Conservation (phyloP, 164 flowering plant species). For the Dillenia turbinata region DNA sequence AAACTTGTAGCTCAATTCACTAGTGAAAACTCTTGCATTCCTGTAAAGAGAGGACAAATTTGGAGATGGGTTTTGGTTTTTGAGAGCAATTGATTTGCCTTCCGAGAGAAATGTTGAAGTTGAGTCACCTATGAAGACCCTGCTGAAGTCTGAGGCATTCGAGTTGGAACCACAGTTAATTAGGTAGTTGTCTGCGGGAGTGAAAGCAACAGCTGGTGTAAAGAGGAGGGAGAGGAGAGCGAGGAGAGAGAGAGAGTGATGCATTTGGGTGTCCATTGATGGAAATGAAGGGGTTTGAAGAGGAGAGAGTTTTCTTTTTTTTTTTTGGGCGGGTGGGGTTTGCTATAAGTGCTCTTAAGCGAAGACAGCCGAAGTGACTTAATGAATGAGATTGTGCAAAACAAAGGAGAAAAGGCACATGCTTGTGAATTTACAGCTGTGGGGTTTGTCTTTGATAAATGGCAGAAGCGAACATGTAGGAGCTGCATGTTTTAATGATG, state of each 20-base stretch:
- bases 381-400: not conserved
- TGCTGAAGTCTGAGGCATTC: slow-evolving; percentile 18
- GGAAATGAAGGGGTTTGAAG: slow-evolving; percentile 8
- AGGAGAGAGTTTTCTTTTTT: too few species aligned
- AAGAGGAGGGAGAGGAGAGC: slow-evolving; percentile 16
- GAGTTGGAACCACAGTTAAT: slow-evolving; percentile 42
- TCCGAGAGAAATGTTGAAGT: slow-evolving; percentile 21
- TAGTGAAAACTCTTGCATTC: slow-evolving; percentile 57
- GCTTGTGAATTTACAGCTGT: slow-evolving; percentile 1
- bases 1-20: slow-evolving; percentile 33
- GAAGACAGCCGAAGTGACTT: not conserved
- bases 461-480: too few species aligned
- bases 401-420: not conserved
- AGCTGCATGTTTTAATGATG: too few species aligned
- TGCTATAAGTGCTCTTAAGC: not conserved
- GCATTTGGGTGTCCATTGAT: slow-evolving; percentile 14
- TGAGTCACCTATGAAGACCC: slow-evolving; percentile 39
- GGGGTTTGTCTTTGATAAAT: too few species aligned
- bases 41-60: slow-evolving; percentile 30
- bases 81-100: slow-evolving; percentile 27
- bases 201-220: slow-evolving; percentile 15
- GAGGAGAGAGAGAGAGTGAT: slow-evolving; percentile 14
- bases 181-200: slow-evolving; percentile 37
- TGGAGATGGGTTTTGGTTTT: slow-evolving; percentile 34
- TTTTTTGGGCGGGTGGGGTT: too few species aligned